phyloP scores from a whole-genome alignment of 352 stramenopile species.

The Peronosclerospora sorghi region DNA sequence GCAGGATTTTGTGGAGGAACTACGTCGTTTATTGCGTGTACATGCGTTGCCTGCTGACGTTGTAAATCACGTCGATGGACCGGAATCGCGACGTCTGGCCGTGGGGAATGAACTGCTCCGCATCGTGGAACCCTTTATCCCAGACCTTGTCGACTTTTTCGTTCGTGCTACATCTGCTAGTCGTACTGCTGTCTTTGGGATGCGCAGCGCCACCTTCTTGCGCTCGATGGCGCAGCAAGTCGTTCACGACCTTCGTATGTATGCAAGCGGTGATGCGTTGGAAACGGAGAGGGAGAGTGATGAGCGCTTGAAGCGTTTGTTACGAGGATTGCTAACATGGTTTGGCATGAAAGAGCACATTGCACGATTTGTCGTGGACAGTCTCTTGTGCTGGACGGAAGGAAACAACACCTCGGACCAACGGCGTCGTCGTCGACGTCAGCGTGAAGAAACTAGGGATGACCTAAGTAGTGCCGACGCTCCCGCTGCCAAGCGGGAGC shows the following conservation, averaged over 20 bases:
- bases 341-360: conserved; percentile 33
- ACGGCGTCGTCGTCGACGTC: conserved; percentile 15
- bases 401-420: conserved; percentile 1
- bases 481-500: conserved; percentile 23
- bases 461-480: conserved; percentile 1
- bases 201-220: conserved; percentile 37
- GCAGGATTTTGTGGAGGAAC: conserved; percentile 30
- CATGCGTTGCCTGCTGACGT: conserved; percentile 25
- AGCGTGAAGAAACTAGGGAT: conserved; percentile 8
- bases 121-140: conserved; percentile 42
- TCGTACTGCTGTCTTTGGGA: conserved; percentile 31
- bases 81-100: conserved; percentile 10
- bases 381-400: conserved; percentile 25
- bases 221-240: conserved; percentile 41
- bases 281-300: conserved; percentile 18
- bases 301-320: conserved; percentile 22
- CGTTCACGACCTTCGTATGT: conserved; percentile 27
- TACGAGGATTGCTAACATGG: conserved; percentile 26
- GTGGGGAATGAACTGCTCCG: conserved; percentile 38
- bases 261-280: conserved; percentile 21
- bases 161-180: conserved; percentile 53
- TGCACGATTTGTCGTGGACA: conserved; percentile 34
- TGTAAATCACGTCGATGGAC: conserved; percentile 21
- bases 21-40: conserved; percentile 30
- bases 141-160: conserved; percentile 43